Evolutionary conservation across 1,284 basidiomycete species (phyloP).

Genomic region (Cutaneotrichosporon sp.): DNA sequence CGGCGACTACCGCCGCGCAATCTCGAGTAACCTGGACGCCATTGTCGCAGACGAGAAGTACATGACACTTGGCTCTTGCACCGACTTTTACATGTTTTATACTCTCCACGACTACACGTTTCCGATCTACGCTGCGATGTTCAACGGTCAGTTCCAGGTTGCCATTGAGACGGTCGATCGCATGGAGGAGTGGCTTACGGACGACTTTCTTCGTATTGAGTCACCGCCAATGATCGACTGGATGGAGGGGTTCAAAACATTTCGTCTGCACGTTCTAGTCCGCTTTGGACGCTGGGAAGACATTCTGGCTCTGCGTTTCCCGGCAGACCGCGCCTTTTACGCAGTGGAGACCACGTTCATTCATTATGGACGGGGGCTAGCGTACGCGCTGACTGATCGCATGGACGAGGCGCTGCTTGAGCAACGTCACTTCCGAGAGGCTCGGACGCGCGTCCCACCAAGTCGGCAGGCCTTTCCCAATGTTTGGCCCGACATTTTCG

Average conservation of each 20-base stretch:
- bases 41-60: slow-evolving; percentile 37
- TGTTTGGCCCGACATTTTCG: slow-evolving; percentile 25
- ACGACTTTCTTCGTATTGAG: slow-evolving; percentile 22
- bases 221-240: slow-evolving; percentile 33
- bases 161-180: slow-evolving; percentile 27
- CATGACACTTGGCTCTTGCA: slow-evolving; percentile 7
- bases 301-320: slow-evolving; percentile 25
- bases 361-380: slow-evolving; percentile 36
- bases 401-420: slow-evolving; percentile 21
- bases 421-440: slow-evolving; percentile 19
- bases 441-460: slow-evolving; percentile 17
- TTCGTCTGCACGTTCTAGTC: slow-evolving; percentile 33
- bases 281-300: slow-evolving; percentile 42
- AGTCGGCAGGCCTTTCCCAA: slow-evolving; percentile 35
- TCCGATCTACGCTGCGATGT: slow-evolving; percentile 41
- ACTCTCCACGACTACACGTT: slow-evolving; percentile 39
- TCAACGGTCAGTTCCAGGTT: slow-evolving; percentile 32
- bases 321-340: slow-evolving; percentile 27
- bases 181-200: slow-evolving; percentile 30
- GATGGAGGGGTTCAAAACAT: slow-evolving; percentile 32
- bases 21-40: slow-evolving; percentile 27
- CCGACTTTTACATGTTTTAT: slow-evolving; percentile 38
- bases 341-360: slow-evolving; percentile 28
- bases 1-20: slow-evolving; percentile 40
- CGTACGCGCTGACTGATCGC: slow-evolving; percentile 25